Evolutionary conservation across 306 rosid genomes (phyloP).

Genomic region (Cyclanthera cordifolia): DNA sequence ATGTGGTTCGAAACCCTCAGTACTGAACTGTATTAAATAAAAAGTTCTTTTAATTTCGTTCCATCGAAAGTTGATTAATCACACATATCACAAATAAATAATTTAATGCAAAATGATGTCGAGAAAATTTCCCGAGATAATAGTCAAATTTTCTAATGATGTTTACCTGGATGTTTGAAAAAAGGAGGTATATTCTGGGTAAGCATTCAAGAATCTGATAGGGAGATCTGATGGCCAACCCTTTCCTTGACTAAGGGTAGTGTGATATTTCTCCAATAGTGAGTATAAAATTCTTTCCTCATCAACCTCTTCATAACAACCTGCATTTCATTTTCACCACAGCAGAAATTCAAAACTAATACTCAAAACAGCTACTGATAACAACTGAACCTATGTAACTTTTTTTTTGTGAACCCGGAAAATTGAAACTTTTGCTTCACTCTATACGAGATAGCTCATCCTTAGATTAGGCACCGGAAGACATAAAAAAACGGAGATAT

Average conservation of each 20-base stretch:
- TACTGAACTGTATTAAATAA: too few species aligned
- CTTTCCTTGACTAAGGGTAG: conserved; percentile 36
- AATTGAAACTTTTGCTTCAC: too few species aligned
- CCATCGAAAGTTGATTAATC: not conserved
- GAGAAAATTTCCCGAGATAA: too few species aligned
- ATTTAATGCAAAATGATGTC: not conserved
- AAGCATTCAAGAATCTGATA: conserved; percentile 32
- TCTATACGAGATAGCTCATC: too few species aligned
- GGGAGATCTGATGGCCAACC: conserved; percentile 29
- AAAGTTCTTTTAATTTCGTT: too few species aligned
- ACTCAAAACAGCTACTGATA: conserved; percentile 11
- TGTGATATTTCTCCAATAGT: conserved; percentile 41
- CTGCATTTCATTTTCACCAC: conserved; percentile 28
- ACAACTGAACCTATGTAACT: not conserved
- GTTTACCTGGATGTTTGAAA: conserved; percentile 31
- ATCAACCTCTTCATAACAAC: conserved; percentile 44
- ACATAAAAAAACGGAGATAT: too few species aligned
- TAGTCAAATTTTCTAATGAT: not conserved
- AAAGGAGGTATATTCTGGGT: conserved; percentile 36
- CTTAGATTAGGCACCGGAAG: too few species aligned
- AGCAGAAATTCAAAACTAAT: conserved; percentile 7
- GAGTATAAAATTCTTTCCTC: conserved; percentile 30
- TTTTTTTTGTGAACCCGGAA: too few species aligned
- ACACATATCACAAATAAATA: not conserved
- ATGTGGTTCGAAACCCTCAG: too few species aligned